Base-by-base conservation (phyloP, 1,284 basidiomycete genomes). In the Malassezia equina region DNA sequence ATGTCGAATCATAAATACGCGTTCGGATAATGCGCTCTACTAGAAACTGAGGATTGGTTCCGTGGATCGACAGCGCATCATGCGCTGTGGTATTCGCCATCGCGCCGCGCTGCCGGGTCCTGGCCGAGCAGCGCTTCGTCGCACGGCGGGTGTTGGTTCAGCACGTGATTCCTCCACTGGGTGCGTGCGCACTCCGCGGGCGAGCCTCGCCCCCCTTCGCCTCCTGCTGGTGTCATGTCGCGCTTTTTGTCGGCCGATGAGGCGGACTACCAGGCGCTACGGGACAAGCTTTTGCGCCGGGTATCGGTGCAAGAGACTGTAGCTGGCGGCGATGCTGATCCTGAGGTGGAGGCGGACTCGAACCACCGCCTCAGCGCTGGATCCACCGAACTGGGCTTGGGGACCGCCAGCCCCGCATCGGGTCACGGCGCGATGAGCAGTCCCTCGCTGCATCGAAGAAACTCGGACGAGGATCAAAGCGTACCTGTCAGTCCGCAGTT, bases 21-120 rank as follows among this genome's bases (percentile, higher is more conserved):
- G 86, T 86, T 44, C 94, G 84, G 63, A 98, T 90, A 60, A 96
- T 86, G 52, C 90, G 94, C 79, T 98, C 94, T 44, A 99, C 86
- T 73, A 99, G 79, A 77, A 84, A 90, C 88, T 96, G 74, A 21
- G 57, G 61, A 23, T 91, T 93, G 66, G 90, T 87, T 44, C 94
- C 93, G 72, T 96, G 93, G 64, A 98, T 86, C 27, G 85, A 81
- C 40, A 81, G 78, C 25, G 89, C 88, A 23, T 85, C 86, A 50
- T 80, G 80, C 61, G 88, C 81, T 21, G 89, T 94, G 24, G 87
- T 89, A 74, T 94, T 94, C 44, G 89, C 89, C 90, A 75, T 71
- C 24, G 29, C 11, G 36, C 36, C 19, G 42, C 42, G 42, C 17
- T 28, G 43, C 28, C n/a, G n/a, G 17, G 28, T 12, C 25, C 8